Evolutionary conservation across 2,329 filamentous ascomycete genomes (phyloP), one percentile per base, ranked within the genome.

Genomic region (Diaporthe australafricana): DNA sequence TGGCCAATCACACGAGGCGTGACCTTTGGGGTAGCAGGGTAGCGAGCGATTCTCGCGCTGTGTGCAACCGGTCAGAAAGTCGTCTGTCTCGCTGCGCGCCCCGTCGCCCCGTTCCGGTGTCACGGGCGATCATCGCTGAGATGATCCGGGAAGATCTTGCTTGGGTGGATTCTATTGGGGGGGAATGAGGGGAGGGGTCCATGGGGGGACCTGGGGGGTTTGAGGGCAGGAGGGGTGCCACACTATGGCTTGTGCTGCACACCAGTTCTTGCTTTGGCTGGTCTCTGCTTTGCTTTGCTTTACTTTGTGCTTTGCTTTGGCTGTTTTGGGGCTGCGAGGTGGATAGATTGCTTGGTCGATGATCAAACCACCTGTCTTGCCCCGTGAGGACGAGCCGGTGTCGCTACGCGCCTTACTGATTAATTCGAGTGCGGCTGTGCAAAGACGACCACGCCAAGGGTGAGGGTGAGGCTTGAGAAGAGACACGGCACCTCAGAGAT

Each of bases 31-130:
- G 42, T 65, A 50, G 50, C 70, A 65, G 69, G 68, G 42, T 65
- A 50, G 50, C 70, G 70, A 72, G 66, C 55, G 14, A 53, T 35
- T 70, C 62, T 72, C 70, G 70, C 70, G 70, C 47, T 20, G 42
- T 35, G 20, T 48, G 40, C 17, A 9, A 45, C 56, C 38, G 56
- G n/a, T 62, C 57, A 60, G 55, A 42, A n/a, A 35, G 32, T 9
- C 32, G 32, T 35, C 5, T 35, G 5, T 6, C 25, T 60, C 42
- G 68, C 60, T 65, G 47, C 52, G 47, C 52, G 70, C 70, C 63
- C 63, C 70, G 45, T 62, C 70, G 70, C 70, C 63, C 63, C 70
- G 62, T 68, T 52, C 70, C 62, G 42, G 62, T 71, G 67, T 52
- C 42, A 60, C 67, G 67, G 67, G 45, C 50, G 67, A 42, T 52